These are phyloP conservation scores for Collybiopsis luxurians DNA, from an alignment of 768 basidiomycete species.

Conservation along the genomic window DNA sequence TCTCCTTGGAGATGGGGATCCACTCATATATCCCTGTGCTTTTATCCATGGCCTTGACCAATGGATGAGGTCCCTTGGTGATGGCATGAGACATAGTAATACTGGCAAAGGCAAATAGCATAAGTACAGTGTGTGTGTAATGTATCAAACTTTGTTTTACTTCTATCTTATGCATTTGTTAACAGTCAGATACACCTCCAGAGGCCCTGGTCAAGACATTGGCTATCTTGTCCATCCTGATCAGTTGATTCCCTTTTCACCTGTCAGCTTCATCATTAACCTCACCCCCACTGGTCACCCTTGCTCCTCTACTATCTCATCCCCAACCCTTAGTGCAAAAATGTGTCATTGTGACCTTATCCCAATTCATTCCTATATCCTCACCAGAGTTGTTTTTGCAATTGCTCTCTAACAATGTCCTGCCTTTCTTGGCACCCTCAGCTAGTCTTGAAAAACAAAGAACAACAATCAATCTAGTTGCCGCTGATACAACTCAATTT, in stretches of 20 bases:
- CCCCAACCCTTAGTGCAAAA: conserved; percentile 86
- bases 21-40: no score
- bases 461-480: conserved; percentile 76
- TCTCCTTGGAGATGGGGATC: no score
- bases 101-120: no score
- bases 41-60: no score
- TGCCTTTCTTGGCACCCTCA: conserved; percentile 52
- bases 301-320: conserved; percentile 73
- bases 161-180: conserved; percentile 2
- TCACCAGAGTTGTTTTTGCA: conserved; percentile 57
- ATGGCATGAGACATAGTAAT: no score
- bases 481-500: no score
- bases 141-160: conserved; percentile 12
- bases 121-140: no score
- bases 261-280: conserved; percentile 50
- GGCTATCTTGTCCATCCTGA: conserved; percentile 84
- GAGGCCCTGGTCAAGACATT: conserved; percentile 83
- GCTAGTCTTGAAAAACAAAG: conserved; percentile 67
- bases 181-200: conserved; percentile 64
- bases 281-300: conserved; percentile 61
- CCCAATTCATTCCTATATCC: conserved; percentile 79
- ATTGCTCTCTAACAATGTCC: conserved; percentile 57
- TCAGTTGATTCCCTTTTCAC: conserved; percentile 76
- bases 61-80: no score
- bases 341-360: conserved; percentile 82